Percentiles rank a stretch among this genome's conserved stretches.
Evolutionary conservation across 2,329 filamentous ascomycete genomes (phyloP).

Genomic region (Phaeosphaeria sp.): DNA sequence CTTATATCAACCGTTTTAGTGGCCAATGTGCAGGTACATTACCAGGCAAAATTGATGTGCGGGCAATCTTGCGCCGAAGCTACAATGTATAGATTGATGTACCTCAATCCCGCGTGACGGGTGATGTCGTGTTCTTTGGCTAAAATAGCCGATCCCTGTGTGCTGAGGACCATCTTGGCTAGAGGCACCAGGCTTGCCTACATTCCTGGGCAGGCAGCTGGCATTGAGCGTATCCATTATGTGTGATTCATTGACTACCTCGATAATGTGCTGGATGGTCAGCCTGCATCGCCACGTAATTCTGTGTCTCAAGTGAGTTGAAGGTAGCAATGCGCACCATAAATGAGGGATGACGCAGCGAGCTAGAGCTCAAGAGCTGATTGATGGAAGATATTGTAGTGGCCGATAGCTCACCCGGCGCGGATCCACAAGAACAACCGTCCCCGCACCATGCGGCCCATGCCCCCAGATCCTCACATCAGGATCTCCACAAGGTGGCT

Average conservation of each 20-base stretch:
- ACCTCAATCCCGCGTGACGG: background rate
- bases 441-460: conserved; percentile 22
- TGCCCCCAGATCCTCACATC: conserved; percentile 22
- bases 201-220: too few relatives aligned
- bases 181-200: background rate
- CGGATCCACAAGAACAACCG: conserved; percentile 13
- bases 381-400: conserved; percentile 33
- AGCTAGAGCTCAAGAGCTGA: conserved; percentile 12
- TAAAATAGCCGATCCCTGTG: background rate
- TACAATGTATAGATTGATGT: conserved; percentile 1
- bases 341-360: background rate
- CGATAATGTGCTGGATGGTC: too few relatives aligned
- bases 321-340: background rate
- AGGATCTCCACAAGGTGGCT: background rate
- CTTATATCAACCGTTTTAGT: conserved; percentile 18
- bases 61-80: conserved; percentile 23
- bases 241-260: background rate
- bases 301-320: too few relatives aligned
- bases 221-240: background rate
- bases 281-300: too few relatives aligned
- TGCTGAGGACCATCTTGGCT: background rate
- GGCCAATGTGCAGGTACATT: conserved; percentile 1
- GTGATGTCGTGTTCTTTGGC: background rate
- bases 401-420: background rate
- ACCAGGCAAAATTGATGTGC: conserved; percentile 1